phyloP scores from a whole-genome alignment of 352 stramenopile genomes.

The Globisporangium megalacanthum region DNA sequence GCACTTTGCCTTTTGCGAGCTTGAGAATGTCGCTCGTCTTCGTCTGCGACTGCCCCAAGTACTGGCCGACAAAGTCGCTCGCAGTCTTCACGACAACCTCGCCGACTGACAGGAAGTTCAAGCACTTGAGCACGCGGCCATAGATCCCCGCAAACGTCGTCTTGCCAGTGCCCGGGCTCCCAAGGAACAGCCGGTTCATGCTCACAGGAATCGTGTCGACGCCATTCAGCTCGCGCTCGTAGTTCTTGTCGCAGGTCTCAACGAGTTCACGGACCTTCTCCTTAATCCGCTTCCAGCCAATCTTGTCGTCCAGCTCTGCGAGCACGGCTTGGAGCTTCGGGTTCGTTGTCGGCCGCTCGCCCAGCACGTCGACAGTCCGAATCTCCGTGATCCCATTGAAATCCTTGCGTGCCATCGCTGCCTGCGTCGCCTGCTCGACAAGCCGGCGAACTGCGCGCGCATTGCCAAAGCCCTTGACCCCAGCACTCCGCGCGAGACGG shows the following conservation, averaged over 20 bases:
- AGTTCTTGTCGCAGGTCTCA: slow-evolving; percentile 74
- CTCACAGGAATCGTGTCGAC: slow-evolving; percentile 49
- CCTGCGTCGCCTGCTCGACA: slow-evolving; percentile 56
- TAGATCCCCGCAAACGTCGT: slow-evolving; percentile 90
- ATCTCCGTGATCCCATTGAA: slow-evolving; percentile 53
- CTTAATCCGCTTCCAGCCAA: slow-evolving; percentile 78
- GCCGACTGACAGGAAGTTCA: slow-evolving; percentile 88
- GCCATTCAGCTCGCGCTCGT: slow-evolving; percentile 73
- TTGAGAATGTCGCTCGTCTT: slow-evolving; percentile 86
- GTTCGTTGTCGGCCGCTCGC: slow-evolving; percentile 71
- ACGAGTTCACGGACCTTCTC: slow-evolving; percentile 69
- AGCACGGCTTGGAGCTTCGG: slow-evolving; percentile 52
- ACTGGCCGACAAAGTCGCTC: slow-evolving; percentile 77
- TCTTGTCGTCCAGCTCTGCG: slow-evolving; percentile 64
- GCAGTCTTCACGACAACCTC: slow-evolving; percentile 87
- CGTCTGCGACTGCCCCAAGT: slow-evolving; percentile 82
- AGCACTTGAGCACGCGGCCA: slow-evolving; percentile 77
- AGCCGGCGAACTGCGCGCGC: slow-evolving; percentile 70
- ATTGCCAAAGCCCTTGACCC: slow-evolving; percentile 85
- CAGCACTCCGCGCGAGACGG: slow-evolving; percentile 50
- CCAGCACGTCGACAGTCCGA: slow-evolving; percentile 66
- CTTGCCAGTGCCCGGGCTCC: slow-evolving; percentile 91
- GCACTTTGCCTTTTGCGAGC: slow-evolving; percentile 79
- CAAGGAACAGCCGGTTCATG: slow-evolving; percentile 88
- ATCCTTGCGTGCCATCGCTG: slow-evolving; percentile 64